A percentile compares a stretch with the other conserved stretches of the same genome.
Conservation (phyloP, 805 yeast genomes). For the Candida gorgasii region DNA sequence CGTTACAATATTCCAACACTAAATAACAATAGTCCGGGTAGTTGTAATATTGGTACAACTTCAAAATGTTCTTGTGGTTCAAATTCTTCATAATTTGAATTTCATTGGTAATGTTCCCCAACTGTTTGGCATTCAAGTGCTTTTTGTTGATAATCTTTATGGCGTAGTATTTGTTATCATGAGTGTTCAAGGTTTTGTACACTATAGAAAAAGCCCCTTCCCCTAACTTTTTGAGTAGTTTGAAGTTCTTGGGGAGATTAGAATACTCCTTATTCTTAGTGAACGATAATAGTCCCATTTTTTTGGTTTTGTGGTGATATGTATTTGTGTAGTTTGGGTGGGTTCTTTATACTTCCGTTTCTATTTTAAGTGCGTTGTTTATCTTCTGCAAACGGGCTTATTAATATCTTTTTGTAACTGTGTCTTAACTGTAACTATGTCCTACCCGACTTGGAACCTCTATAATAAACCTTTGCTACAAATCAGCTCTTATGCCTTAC, state of each 20-base stretch:
- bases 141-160: conserved; percentile 72
- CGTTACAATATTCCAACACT: conserved; percentile 66
- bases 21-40: conserved; percentile 56
- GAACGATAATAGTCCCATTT: conserved; percentile 14
- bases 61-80: conserved; percentile 60
- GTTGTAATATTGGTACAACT: conserved; percentile 55
- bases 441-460: too few relatives aligned
- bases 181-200: conserved; percentile 54
- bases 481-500: too few relatives aligned
- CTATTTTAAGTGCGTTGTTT: too few relatives aligned
- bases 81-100: conserved; percentile 70
- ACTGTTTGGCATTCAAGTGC: conserved; percentile 51
- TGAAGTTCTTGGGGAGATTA: conserved; percentile 28
- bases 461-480: too few relatives aligned
- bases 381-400: too few relatives aligned
- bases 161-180: conserved; percentile 55
- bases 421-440: too few relatives aligned
- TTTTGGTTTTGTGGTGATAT: too few relatives aligned
- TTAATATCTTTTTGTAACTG: too few relatives aligned
- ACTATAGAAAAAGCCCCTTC: conserved; percentile 93
- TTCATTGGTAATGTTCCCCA: conserved; percentile 64
- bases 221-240: conserved; percentile 47
- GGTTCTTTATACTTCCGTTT: too few relatives aligned
- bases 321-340: too few relatives aligned
- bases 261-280: conserved; percentile 15